Percentiles rank a stretch among this genome's conserved stretches.
Conservation (phyloP, 306 rosid genomes). For the Cyamopsis tetragonoloba region DNA sequence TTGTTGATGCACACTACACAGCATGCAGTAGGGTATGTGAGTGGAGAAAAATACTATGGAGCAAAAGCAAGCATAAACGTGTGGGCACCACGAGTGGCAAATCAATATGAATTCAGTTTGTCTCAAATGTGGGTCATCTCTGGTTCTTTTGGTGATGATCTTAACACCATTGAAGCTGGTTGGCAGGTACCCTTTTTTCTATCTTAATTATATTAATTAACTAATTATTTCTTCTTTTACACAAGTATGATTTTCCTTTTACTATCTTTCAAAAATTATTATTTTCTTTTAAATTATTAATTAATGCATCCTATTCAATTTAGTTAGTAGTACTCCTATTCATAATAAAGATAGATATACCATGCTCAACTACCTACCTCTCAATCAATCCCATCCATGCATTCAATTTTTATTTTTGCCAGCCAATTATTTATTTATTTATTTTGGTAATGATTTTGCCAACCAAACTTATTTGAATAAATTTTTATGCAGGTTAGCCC, state of each 20-base stretch:
- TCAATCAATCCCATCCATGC: slow-evolving; percentile 8
- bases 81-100: slow-evolving; percentile 85
- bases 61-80: slow-evolving; percentile 96
- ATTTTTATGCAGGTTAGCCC: slow-evolving; percentile 79
- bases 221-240: neutral
- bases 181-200: slow-evolving; percentile 74
- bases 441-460: too few relatives aligned
- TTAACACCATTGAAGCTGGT: slow-evolving; percentile 98
- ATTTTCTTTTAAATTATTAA: slow-evolving; percentile 13
- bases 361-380: slow-evolving; percentile 48
- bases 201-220: too few relatives aligned
- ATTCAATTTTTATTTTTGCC: slow-evolving; percentile 1
- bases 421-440: too few relatives aligned
- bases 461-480: slow-evolving; percentile 38
- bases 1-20: slow-evolving; percentile 27
- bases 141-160: slow-evolving; percentile 93
- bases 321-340: slow-evolving; percentile 35
- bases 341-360: slow-evolving; percentile 26
- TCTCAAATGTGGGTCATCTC: slow-evolving; percentile 99
- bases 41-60: slow-evolving; percentile 82
- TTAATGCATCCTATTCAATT: neutral
- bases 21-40: slow-evolving; percentile 99
- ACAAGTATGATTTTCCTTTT: neutral
- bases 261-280: neutral
- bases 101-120: slow-evolving; percentile 91